Evolutionary conservation across 352 stramenopile species (phyloP).

Genomic region (Globisporangium nagaii): DNA sequence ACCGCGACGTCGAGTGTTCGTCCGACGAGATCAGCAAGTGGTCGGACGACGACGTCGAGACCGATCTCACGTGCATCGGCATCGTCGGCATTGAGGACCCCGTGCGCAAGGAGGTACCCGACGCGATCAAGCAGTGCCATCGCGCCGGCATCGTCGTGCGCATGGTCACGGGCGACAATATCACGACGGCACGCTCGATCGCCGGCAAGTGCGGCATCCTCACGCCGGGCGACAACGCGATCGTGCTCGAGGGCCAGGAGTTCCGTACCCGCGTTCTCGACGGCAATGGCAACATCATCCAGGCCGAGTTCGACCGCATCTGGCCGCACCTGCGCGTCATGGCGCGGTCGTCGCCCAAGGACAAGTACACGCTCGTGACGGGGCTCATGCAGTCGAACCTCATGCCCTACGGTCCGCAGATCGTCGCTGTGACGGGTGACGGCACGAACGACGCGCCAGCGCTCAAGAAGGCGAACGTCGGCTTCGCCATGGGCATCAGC

Average conservation of each 20-base stretch:
- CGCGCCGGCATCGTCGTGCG: conserved; percentile 95
- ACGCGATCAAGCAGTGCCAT: conserved; percentile 91
- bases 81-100: conserved; percentile 94
- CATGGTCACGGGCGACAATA: conserved; percentile 99
- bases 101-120: conserved; percentile 90
- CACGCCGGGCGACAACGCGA: conserved; percentile 34
- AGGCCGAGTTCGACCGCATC: conserved; percentile 90
- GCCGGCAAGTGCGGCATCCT: conserved; percentile 74
- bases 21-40: conserved; percentile 62
- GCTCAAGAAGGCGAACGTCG: conserved; percentile 96
- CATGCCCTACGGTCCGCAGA: conserved; percentile 71
- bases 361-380: conserved; percentile 96
- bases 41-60: conserved; percentile 78
- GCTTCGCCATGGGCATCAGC: conserved; percentile 96
- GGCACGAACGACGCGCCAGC: conserved; percentile 96
- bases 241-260: conserved; percentile 68
- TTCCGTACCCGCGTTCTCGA: conserved; percentile 67
- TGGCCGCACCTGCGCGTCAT: conserved; percentile 90
- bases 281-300: conserved; percentile 60
- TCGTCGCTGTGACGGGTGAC: conserved; percentile 95
- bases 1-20: conserved; percentile 69
- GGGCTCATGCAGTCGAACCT: conserved; percentile 85
- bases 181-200: conserved; percentile 88
- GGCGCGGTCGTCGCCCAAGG: conserved; percentile 91
- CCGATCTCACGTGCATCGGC: conserved; percentile 79